These are phyloP conservation scores for Peronosclerospora sorghi DNA, from an alignment of 352 stramenopile genomes.

Conservation along the genomic window DNA sequence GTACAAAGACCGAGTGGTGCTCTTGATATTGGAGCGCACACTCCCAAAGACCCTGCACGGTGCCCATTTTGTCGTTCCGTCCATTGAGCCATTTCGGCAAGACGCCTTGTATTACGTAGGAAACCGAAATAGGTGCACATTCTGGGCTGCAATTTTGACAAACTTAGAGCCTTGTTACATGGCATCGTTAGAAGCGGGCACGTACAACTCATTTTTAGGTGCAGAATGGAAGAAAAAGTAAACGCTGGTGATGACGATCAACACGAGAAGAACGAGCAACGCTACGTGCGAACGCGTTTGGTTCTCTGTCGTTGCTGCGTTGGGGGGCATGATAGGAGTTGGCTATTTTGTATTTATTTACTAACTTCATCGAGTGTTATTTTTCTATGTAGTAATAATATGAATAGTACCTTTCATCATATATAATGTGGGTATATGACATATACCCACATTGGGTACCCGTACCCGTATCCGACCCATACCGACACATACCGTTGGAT, in stretches of 20 bases:
- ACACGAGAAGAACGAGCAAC: constrained; percentile 36
- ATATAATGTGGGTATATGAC: too few species aligned
- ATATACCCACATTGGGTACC: too few species aligned
- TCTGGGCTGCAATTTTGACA: constrained; percentile 26
- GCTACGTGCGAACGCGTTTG: constrained; percentile 21
- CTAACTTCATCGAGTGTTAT: too few species aligned
- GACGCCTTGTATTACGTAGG: constrained; percentile 69
- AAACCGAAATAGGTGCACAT: constrained; percentile 60
- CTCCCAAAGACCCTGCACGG: constrained; percentile 60
- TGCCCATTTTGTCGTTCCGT: constrained; percentile 80
- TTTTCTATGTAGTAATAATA: too few species aligned
- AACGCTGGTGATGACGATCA: constrained; percentile 25
- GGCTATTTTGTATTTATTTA: too few species aligned
- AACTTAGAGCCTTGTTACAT: neutral
- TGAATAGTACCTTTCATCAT: too few species aligned
- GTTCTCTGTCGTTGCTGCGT: constrained; percentile 2
- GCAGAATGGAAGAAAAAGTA: constrained; percentile 65
- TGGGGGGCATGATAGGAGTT: too few species aligned
- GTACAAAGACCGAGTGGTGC: constrained; percentile 58
- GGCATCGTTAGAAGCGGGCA: neutral
- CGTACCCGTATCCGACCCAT: too few species aligned
- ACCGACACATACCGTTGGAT: too few species aligned
- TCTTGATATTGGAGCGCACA: constrained; percentile 72
- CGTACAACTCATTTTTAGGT: constrained; percentile 58
- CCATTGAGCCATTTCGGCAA: constrained; percentile 70